Evolutionary conservation across 2,329 filamentous ascomycete genomes (phyloP).

Genomic region (Pseudonectria buxi): DNA sequence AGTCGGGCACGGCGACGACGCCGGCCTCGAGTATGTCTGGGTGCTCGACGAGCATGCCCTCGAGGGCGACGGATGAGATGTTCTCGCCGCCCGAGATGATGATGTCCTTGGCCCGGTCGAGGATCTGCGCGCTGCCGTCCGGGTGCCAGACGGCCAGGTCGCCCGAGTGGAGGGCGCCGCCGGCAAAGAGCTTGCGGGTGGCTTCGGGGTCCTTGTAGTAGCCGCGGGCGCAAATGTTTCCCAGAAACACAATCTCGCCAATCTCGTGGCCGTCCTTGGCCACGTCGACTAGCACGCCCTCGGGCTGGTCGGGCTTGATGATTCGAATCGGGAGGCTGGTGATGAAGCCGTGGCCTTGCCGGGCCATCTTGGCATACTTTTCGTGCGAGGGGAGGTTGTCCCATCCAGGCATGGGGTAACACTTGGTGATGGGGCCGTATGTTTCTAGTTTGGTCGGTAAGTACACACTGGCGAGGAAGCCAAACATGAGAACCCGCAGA

Average conservation of each 20-base stretch:
- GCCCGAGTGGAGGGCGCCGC: conserved; percentile 80
- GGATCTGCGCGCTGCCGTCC: conserved; percentile 84
- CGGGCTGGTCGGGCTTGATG: conserved; percentile 69
- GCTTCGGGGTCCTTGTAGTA: conserved; percentile 89
- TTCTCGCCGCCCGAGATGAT: conserved; percentile 98
- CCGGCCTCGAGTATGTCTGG: conserved; percentile 86
- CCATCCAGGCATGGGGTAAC: conserved; percentile 83
- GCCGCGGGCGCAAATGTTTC: conserved; percentile 86
- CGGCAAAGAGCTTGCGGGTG: conserved; percentile 78
- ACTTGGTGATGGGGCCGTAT: conserved; percentile 92
- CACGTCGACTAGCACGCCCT: conserved; percentile 45
- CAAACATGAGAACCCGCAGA: neutral
- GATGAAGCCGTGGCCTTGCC: conserved; percentile 88
- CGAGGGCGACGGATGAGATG: conserved; percentile 87
- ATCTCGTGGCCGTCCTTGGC: conserved; percentile 42
- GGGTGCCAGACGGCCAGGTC: conserved; percentile 91
- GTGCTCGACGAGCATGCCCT: conserved; percentile 82
- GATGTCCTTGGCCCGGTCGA: conserved; percentile 93
- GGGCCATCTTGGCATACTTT: conserved; percentile 82
- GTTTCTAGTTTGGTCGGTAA: conserved; percentile 50
- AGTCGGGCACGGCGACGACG: conserved; percentile 79
- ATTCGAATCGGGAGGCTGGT: conserved; percentile 75
- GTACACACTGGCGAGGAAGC: no score
- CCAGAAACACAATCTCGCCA: conserved; percentile 66
- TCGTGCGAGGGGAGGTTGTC: conserved; percentile 65